phyloP scores from a whole-genome alignment of 2,329 filamentous ascomycete species.

The Davidsoniella eucalypti region DNA sequence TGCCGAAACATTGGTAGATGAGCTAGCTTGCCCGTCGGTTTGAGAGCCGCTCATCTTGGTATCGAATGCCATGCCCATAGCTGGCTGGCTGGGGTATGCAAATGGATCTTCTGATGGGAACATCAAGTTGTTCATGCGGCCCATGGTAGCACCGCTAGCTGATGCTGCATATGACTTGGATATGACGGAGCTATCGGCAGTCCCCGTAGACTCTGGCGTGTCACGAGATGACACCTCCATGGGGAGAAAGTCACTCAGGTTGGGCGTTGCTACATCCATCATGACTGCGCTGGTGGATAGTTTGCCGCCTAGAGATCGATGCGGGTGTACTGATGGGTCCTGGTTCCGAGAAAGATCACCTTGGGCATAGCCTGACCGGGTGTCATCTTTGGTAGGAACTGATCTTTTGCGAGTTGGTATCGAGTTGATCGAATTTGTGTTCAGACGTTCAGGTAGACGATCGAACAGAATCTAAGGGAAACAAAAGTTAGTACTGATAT shows the following conservation, averaged over 20 bases:
- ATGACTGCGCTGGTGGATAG: background rate
- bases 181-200: constrained; percentile 17
- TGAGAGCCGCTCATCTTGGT: background rate
- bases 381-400: constrained; percentile 1
- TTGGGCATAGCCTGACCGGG: constrained; percentile 2
- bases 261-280: constrained; percentile 13
- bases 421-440: constrained; percentile 16
- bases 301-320: background rate
- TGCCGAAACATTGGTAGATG: constrained; percentile 18
- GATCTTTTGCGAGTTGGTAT: constrained; percentile 6
- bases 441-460: constrained; percentile 58
- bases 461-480: constrained; percentile 56
- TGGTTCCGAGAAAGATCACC: background rate
- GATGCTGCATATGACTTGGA: constrained; percentile 4
- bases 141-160: constrained; percentile 6
- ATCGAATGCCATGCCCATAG: constrained; percentile 36
- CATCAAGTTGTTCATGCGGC: constrained; percentile 53
- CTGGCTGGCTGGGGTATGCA: constrained; percentile 61
- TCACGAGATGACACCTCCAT: constrained; percentile 28
- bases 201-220: constrained; percentile 28
- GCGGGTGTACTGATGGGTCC: constrained; percentile 22
- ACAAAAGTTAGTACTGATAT: constrained; percentile 1
- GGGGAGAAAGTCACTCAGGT: constrained; percentile 28
- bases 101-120: constrained; percentile 66
- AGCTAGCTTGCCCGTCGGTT: constrained; percentile 17